Base-by-base conservation (phyloP, 768 basidiomycete genomes). In the Termitomyces sp. region DNA sequence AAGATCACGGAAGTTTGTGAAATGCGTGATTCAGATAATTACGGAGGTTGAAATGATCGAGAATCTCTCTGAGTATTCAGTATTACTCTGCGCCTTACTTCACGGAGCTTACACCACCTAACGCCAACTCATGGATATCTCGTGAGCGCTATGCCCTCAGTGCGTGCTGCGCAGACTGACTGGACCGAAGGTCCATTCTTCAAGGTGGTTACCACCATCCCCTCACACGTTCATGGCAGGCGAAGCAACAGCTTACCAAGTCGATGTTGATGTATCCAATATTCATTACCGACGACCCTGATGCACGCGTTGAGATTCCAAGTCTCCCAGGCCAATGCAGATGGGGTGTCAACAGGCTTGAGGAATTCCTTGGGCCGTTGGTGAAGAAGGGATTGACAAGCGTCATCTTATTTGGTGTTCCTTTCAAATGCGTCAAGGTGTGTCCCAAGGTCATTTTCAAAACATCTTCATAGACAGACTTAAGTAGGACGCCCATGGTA, bases 221-320 rank as follows among this genome's bases (percentile, higher is more conserved):
- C 16, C 82, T 92, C 62, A 81, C 93, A 8, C 88, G 96, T 22
- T 79, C 84, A 74, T 95, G 91, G 86, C 96, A 99, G 73, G 80
- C 83, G 26, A 83, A 84, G 57, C 85, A 88, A 48, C 79, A 83
- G 57, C 82, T 95, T 67, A 86, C 87, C 26, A 95, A 93, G 70
- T 82, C 84, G 62, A 97, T 98, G 94, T 81, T 99, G 72, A 98
- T 98, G 91, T 99, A 98, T 71, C 97, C 97, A 7, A 94, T 99
- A 67, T 98, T 99, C 70, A 90, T 98, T 65, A 94, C 94, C 18
- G 96, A 98, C 71, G 93, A 98, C 58, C 87, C 93, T 2, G 81
- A 94, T 58, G 92, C 93, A 7, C 82, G 84, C 69, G 86, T 87
- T 50, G 79, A 83, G 59, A 94, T 98, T 62, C 66, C 81, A 0